phyloP scores from a whole-genome alignment of 148 eudicot species.

The Cornus florida region DNA sequence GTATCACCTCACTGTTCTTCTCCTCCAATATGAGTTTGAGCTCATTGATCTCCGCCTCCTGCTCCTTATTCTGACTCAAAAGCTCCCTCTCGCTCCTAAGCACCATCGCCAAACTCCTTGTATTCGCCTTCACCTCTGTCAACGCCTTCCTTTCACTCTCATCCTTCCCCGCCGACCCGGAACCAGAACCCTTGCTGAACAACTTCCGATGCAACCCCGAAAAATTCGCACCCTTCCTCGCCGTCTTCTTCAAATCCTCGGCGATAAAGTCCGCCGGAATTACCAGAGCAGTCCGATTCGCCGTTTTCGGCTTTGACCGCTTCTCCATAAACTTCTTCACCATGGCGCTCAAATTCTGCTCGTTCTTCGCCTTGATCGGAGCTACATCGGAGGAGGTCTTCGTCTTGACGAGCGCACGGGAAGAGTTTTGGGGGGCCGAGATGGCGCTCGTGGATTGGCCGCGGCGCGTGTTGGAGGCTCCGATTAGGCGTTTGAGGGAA shows the following conservation, averaged over 20 bases:
- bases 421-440: constrained; percentile 9
- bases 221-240: constrained; percentile 31
- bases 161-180: constrained; percentile 21
- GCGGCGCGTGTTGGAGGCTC: neutral
- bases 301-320: constrained; percentile 21
- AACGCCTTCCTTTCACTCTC: constrained; percentile 51
- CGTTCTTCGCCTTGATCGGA: constrained; percentile 14
- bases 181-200: constrained; percentile 44
- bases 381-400: constrained; percentile 14
- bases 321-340: constrained; percentile 73
- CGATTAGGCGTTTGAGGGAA: constrained; percentile 13
- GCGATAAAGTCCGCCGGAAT: constrained; percentile 53
- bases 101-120: constrained; percentile 86
- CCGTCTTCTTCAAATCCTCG: constrained; percentile 58
- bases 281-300: constrained; percentile 28
- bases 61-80: constrained; percentile 60
- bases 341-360: constrained; percentile 59
- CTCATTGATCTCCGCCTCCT: constrained; percentile 50
- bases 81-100: constrained; percentile 92
- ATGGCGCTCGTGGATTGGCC: neutral
- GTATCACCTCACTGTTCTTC: constrained; percentile 59
- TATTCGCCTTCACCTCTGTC: constrained; percentile 73
- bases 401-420: constrained; percentile 31
- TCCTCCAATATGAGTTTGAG: constrained; percentile 53
- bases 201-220: constrained; percentile 58